Evolutionary conservation across 2,329 filamentous ascomycete genomes (phyloP).

Genomic region (Fusarium lyarnte): DNA sequence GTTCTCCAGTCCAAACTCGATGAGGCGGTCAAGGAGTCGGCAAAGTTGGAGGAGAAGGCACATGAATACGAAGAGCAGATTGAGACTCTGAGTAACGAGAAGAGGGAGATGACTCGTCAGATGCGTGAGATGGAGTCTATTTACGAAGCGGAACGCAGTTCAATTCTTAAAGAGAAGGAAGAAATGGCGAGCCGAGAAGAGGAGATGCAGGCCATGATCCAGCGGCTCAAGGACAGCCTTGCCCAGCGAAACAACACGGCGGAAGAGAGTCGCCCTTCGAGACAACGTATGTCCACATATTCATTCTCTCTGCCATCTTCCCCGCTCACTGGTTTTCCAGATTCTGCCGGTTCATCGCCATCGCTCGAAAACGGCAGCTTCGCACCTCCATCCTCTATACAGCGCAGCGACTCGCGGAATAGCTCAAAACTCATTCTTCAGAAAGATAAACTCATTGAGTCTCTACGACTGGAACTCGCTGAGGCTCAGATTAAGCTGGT

Average conservation of each 20-base stretch:
- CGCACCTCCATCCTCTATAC: conserved; percentile 83
- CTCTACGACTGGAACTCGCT: conserved; percentile 87
- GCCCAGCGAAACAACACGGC: conserved; percentile 74
- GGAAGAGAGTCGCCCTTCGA: conserved; percentile 66
- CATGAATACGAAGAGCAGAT: conserved; percentile 89
- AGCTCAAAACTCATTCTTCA: conserved; percentile 91
- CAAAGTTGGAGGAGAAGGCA: conserved; percentile 84
- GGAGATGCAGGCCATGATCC: conserved; percentile 89
- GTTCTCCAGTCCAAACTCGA: conserved; percentile 87
- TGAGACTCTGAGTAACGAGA: conserved; percentile 83
- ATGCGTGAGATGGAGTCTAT: conserved; percentile 92
- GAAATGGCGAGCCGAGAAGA: conserved; percentile 85
- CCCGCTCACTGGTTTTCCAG: conserved; percentile 35
- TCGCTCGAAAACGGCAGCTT: conserved; percentile 81
- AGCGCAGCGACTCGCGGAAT: conserved; percentile 88
- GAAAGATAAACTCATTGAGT: conserved; percentile 97
- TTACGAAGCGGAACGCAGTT: conserved; percentile 88
- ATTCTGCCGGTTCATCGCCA: conserved; percentile 66
- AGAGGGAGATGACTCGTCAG: conserved; percentile 83
- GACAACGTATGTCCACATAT: conserved; percentile 61
- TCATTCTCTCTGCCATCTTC: neutral
- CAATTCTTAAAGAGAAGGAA: conserved; percentile 91
- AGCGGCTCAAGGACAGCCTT: conserved; percentile 89
- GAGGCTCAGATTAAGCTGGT: conserved; percentile 96
- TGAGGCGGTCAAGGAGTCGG: conserved; percentile 83